A percentile compares a stretch with the other conserved stretches of the same genome.
phyloP scores from a whole-genome alignment of 192 early-diverging fungal species.

The Backusella mclennaniae region DNA sequence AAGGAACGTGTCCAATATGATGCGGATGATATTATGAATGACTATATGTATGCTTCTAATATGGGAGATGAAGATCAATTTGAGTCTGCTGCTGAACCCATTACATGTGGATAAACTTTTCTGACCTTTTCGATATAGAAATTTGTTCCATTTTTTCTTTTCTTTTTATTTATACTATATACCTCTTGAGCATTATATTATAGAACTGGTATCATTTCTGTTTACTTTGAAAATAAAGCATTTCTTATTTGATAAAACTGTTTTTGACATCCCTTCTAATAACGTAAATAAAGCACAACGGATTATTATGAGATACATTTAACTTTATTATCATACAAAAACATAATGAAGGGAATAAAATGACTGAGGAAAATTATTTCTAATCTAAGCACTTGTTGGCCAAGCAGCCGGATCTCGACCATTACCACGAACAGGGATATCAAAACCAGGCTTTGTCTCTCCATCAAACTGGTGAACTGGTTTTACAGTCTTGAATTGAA shows the following conservation, averaged over 20 bases:
- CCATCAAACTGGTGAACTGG: not conserved
- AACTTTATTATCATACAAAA: not conserved
- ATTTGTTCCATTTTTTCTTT: too few relatives aligned
- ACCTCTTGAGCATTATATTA: not conserved
- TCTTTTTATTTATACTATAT: too few relatives aligned
- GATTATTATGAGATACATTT: not conserved
- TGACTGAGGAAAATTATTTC: not conserved
- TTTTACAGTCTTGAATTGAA: not conserved
- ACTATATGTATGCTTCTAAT: conserved; percentile 10
- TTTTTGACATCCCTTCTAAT: not conserved
- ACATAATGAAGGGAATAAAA: not conserved
- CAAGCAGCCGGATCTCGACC: not conserved
- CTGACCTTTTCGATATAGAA: not conserved
- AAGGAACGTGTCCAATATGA: conserved; percentile 10
- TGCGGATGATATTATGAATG: conserved; percentile 8
- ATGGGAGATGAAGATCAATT: conserved; percentile 24
- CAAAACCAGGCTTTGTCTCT: not conserved
- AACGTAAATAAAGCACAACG: not conserved
- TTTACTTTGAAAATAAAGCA: not conserved
- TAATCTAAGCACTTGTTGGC: not conserved
- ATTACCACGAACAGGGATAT: not conserved
- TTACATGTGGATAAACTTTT: not conserved
- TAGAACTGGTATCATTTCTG: not conserved
- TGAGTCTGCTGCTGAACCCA: conserved; percentile 11
- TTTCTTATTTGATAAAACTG: not conserved